Evolutionary conservation across 805 yeast species (phyloP).

Genomic region (Suhomyces prunicola): DNA sequence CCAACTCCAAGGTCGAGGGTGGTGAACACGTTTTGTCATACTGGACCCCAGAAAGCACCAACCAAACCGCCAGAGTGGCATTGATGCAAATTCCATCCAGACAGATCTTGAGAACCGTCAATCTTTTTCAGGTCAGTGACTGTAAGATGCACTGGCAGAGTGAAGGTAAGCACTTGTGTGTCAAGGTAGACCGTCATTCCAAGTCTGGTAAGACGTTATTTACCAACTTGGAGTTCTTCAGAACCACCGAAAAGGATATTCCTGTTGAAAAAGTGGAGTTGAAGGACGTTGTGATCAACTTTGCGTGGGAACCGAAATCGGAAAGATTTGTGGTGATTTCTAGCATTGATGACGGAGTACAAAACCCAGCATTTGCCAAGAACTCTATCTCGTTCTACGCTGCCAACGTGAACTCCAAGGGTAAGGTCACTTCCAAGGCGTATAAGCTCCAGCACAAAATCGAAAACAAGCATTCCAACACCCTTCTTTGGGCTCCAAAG

Average conservation of each 20-base stretch:
- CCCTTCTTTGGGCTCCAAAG: conserved; percentile 84
- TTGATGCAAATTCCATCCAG: conserved; percentile 84
- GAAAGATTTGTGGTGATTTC: conserved; percentile 83
- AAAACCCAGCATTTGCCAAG: conserved; percentile 62
- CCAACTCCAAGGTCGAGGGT: conserved; percentile 50
- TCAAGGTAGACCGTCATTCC: conserved; percentile 95
- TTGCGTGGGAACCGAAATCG: conserved; percentile 95
- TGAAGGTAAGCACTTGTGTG: conserved; percentile 78
- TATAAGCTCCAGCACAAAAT: conserved; percentile 62
- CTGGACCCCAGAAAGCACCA: conserved; percentile 94
- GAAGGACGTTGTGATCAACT: conserved; percentile 80
- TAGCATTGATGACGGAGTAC: conserved; percentile 51
- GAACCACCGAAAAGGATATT: conserved; percentile 79
- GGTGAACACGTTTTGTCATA: conserved; percentile 73
- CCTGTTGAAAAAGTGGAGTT: conserved; percentile 95
- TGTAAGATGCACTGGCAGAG: conserved; percentile 94
- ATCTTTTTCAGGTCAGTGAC: conserved; percentile 90
- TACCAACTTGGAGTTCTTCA: conserved; percentile 90
- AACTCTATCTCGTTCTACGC: conserved; percentile 79
- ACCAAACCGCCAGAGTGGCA: conserved; percentile 93
- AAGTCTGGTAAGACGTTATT: conserved; percentile 89
- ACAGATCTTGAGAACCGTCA: conserved; percentile 81
- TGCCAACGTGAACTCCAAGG: conserved; percentile 59
- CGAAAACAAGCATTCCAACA: conserved; percentile 63
- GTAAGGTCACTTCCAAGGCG: conserved; percentile 41